Evolutionary conservation across 1,284 basidiomycete genomes (phyloP), one percentile per base, ranked within the genome.

Genomic region (Sparassis latifolia): DNA sequence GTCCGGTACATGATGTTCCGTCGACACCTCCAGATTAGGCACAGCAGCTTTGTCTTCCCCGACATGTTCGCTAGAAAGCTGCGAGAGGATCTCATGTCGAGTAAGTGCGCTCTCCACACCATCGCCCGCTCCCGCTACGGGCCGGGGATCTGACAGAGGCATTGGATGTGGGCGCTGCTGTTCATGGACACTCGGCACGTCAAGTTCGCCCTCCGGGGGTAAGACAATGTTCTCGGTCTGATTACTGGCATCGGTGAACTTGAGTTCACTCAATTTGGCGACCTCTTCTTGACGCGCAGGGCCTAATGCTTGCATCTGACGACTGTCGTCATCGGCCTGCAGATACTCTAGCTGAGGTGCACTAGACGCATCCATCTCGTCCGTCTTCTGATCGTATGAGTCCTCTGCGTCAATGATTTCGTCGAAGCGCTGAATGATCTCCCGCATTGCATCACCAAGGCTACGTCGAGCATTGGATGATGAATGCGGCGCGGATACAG

Each of bases 271-370:
- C 45, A 97, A 74, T 62, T 87, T 91, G 35, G 89, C 85, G 35
- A 83, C 81, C 63, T 94, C 84, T 58, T 95, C 91, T 44, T 89
- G 84, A 9, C 80, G 81, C 1, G 94, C 89, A 1, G 90, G 84
- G 4, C 94, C 96, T 9, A 98, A 78, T 1, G 94, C 93, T 66
- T 98, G 93, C 78, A 90, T 86, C 47, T 89, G 83, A 44, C 86
- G 76, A 51, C 84, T 83, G 10, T 72, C 72, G 54, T 90, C 84
- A 33, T 84, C 80, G 5, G 89, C 82, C 27, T 79, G 80, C n/a
- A 91, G 72, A 66, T 97, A 95, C 65, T 97, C 92, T 27, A 97
- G 74, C 60, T 86, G 83, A 1, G 77, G 71, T 2, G 77, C 69
- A 42, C 76, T 73, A 10, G 68, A 60, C 31, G 65, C 70, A 9